Evolutionary conservation across 2,329 filamentous ascomycete species (phyloP), one percentile per base, ranked within the genome.

Genomic region (Colletotrichum spaethianum): DNA sequence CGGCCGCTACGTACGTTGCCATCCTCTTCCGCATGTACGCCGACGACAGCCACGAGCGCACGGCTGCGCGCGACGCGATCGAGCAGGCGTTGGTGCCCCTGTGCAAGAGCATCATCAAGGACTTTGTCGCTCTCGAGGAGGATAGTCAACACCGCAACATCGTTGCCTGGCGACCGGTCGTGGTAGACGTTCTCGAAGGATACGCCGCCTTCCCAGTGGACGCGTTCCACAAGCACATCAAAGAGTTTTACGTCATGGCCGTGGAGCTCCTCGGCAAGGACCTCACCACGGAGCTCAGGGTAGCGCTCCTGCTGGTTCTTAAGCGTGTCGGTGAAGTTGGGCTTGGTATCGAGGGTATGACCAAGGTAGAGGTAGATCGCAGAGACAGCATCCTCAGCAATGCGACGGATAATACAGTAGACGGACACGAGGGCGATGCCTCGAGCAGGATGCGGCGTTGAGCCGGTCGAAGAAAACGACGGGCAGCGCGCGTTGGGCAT

Each of bases 11-110:
- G 1, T 99, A 99, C 80, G 94, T 99, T 44, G 93, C 93, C 73
- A 99, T 99, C 75, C 86, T 99, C 36, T 94, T 99, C 83, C 90
- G 96, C 61, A 99, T 99, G 96, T 99, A 98, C 82, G 93, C 94
- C 59, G 96, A 99, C 79, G 92, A 93, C 73, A 90, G 92, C 46
- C 92, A 93, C 9, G 95, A 98, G 82, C 90, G 96, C 63, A 91
- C 92, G 69, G 92, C 93, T 72, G 95, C 90, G 77, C 90, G 95
- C 52, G 87, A 88, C 2, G 94, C 97, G 75, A 97, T 97, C 0
- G 96, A 99, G 83, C 92, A 92, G 50, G 97, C 96, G 1, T 88
- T 99, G 33, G 94, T 99, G 33, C 97, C 97, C 70, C 89, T 99
- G 4, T 99, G 96, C 85, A 94, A 93, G 78, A 96, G 99, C 81